Conservation (phyloP, 148 eudicot species). For the Cornus kousa region DNA sequence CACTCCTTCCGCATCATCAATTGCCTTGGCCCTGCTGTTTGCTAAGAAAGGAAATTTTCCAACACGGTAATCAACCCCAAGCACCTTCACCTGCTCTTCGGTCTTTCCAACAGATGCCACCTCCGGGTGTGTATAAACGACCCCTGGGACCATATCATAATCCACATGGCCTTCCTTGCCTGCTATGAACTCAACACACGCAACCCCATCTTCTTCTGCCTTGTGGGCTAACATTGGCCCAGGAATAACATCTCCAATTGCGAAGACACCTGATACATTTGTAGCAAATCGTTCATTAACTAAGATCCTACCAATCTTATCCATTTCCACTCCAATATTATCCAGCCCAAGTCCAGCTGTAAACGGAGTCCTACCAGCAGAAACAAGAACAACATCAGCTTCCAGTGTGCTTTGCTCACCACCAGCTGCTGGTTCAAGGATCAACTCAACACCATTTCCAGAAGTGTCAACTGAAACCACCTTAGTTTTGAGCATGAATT, state of each 20-base stretch:
- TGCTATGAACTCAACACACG: slow-evolving; percentile 91
- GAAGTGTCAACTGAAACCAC: slow-evolving; percentile 78
- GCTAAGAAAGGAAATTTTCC: slow-evolving; percentile 93
- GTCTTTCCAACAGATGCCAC: slow-evolving; percentile 96
- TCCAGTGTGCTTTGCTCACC: slow-evolving; percentile 76
- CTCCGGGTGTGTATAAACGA: slow-evolving; percentile 90
- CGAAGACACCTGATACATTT: slow-evolving; percentile 69
- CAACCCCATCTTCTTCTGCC: slow-evolving; percentile 96
- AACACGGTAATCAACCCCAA: slow-evolving; percentile 73
- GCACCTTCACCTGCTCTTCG: slow-evolving; percentile 86
- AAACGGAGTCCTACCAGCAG: slow-evolving; percentile 82
- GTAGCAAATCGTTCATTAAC: slow-evolving; percentile 70
- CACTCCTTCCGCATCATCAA: slow-evolving; percentile 91
- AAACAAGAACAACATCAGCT: slow-evolving; percentile 92
- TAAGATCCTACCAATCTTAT: slow-evolving; percentile 67
- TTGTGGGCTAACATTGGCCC: slow-evolving; percentile 99
- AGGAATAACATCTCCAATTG: slow-evolving; percentile 92
- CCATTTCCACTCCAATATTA: slow-evolving; percentile 80
- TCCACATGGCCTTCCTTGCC: slow-evolving; percentile 94
- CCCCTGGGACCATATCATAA: slow-evolving; percentile 93
- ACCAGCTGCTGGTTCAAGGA: slow-evolving; percentile 82
- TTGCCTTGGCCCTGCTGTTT: slow-evolving; percentile 95
- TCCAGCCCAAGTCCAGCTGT: slow-evolving; percentile 79
- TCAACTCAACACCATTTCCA: slow-evolving; percentile 59
- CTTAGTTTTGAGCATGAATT: slow-evolving; percentile 89